Percentiles rank a stretch among this genome's conserved stretches.
phyloP scores from a whole-genome alignment of 768 basidiomycete species.

The Calvatia gigantea region DNA sequence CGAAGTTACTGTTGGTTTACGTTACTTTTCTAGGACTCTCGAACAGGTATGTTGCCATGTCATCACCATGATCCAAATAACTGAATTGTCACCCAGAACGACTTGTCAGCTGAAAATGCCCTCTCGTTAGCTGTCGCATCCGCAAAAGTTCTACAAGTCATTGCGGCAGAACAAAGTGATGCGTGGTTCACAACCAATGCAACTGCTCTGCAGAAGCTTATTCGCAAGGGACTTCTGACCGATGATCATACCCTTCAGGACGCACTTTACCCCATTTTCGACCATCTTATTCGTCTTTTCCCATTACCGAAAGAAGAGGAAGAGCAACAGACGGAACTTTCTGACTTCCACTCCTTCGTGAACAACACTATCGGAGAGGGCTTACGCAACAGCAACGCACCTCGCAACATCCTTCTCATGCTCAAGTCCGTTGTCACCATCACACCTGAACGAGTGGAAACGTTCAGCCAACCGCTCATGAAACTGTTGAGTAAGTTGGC shows the following conservation, averaged over 20 bases:
- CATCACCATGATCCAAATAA: neutral
- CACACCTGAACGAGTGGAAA: constrained; percentile 79
- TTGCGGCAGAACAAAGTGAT: constrained; percentile 79
- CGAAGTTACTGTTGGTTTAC: constrained; percentile 87
- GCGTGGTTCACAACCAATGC: constrained; percentile 78
- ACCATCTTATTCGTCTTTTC: constrained; percentile 70
- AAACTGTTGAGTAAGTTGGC: constrained; percentile 81
- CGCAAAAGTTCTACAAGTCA: constrained; percentile 85
- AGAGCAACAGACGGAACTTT: constrained; percentile 65
- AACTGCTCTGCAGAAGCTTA: constrained; percentile 68
- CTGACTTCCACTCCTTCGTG: constrained; percentile 77
- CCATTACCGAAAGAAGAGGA: constrained; percentile 80
- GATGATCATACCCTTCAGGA: constrained; percentile 83
- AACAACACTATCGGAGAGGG: constrained; percentile 75
- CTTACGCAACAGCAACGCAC: constrained; percentile 63
- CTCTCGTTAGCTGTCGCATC: constrained; percentile 71
- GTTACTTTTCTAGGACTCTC: constrained; percentile 83
- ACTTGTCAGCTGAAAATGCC: constrained; percentile 63
- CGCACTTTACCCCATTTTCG: constrained; percentile 77
- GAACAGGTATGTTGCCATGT: constrained; percentile 56
- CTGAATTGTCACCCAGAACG: constrained; percentile 44
- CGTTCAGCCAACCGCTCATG: constrained; percentile 70
- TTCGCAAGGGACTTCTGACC: constrained; percentile 81
- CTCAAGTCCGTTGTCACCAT: constrained; percentile 81
- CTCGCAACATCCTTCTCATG: constrained; percentile 83